These are phyloP conservation scores for Botrytis pseudocinerea DNA, from an alignment of 2,329 filamentous ascomycete genomes.

Conservation along the genomic window DNA sequence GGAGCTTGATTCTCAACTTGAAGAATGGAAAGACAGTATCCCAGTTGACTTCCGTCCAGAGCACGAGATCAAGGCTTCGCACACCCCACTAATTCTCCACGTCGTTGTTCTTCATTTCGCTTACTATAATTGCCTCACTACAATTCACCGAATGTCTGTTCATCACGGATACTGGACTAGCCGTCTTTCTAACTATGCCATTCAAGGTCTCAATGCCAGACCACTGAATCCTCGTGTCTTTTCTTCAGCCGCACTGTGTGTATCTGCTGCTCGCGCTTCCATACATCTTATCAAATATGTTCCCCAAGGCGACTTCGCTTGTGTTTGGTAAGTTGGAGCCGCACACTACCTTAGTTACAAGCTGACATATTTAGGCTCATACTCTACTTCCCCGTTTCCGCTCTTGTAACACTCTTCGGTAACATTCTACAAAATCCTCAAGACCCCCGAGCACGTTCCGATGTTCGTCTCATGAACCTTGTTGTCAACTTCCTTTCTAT, in stretches of 20 bases:
- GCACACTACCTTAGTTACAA: conserved; percentile 9
- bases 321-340: conserved; percentile 74
- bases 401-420: conserved; percentile 90
- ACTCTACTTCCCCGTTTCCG: conserved; percentile 93
- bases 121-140: conserved; percentile 97
- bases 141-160: conserved; percentile 97
- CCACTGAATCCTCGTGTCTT: conserved; percentile 93
- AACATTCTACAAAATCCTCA: conserved; percentile 95
- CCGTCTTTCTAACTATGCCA: conserved; percentile 88
- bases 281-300: conserved; percentile 96
- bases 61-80: conserved; percentile 89
- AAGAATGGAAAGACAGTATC: conserved; percentile 95
- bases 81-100: conserved; percentile 91
- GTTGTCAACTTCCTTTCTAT: conserved; percentile 91
- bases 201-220: conserved; percentile 86
- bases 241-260: conserved; percentile 88
- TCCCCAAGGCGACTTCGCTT: conserved; percentile 89
- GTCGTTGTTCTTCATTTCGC: conserved; percentile 93
- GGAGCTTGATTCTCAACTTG: conserved; percentile 84
- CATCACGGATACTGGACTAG: conserved; percentile 99
- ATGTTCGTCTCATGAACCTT: conserved; percentile 86
- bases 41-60: conserved; percentile 96
- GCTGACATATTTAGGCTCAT: conserved; percentile 65
- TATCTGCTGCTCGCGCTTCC: conserved; percentile 86
- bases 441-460: conserved; percentile 82